Conservation (phyloP, 106 monocot species). For the Narthecium ossifragum region DNA sequence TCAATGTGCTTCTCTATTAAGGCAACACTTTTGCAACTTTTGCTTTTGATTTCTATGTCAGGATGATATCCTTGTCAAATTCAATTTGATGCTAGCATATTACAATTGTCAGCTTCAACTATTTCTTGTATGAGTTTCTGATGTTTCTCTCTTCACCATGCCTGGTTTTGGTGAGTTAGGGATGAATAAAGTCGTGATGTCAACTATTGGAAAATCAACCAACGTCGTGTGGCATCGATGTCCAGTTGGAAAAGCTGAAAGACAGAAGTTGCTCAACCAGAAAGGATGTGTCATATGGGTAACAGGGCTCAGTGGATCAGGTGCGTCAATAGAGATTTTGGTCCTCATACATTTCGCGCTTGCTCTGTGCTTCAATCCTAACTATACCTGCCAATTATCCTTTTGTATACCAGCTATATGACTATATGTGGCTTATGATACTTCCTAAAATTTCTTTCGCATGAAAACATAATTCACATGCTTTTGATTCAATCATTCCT, state of each 20-base stretch:
- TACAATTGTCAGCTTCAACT: too few relatives aligned
- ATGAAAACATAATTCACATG: background rate
- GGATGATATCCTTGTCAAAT: background rate
- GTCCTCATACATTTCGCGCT: background rate
- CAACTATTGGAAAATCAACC: conserved; percentile 48
- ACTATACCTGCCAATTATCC: background rate
- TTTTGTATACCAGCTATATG: background rate
- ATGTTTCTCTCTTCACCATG: too few relatives aligned
- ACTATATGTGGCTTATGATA: background rate
- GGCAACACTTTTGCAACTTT: too few relatives aligned
- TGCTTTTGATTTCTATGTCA: too few relatives aligned
- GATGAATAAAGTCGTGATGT: conserved; percentile 5
- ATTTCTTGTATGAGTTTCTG: too few relatives aligned
- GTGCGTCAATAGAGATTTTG: conserved; percentile 4
- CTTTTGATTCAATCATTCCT: background rate
- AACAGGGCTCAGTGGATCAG: conserved; percentile 63
- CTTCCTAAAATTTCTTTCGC: too few relatives aligned
- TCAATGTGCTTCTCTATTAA: too few relatives aligned
- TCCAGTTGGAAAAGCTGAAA: conserved; percentile 39
- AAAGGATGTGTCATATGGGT: conserved; percentile 69
- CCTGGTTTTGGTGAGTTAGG: background rate
- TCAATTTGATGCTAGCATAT: too few relatives aligned
- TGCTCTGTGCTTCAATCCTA: background rate
- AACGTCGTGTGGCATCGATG: conserved; percentile 59
- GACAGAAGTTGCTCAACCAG: conserved; percentile 41